These are phyloP conservation scores for Ceratocystis variospora DNA, from an alignment of 2,329 filamentous ascomycete genomes.

Conservation along the genomic window DNA sequence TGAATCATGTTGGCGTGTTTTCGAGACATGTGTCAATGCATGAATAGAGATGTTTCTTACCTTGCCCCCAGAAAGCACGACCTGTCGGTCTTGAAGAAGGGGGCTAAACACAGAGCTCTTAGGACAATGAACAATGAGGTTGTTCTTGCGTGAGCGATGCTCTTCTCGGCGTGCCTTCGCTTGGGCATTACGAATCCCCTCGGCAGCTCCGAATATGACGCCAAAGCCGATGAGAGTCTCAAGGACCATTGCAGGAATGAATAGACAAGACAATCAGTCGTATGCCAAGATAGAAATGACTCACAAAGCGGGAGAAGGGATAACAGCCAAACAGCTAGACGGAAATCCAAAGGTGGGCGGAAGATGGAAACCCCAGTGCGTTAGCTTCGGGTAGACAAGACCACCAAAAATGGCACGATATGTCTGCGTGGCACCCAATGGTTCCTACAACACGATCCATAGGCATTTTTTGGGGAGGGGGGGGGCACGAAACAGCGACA, in stretches of 20 bases:
- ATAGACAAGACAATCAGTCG: neutral
- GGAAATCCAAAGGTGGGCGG: neutral
- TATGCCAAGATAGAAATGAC: neutral
- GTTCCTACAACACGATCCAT: neutral
- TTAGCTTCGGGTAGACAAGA: neutral
- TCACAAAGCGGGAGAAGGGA: neutral
- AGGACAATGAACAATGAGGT: slow-evolving; percentile 33
- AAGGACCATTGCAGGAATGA: slow-evolving; percentile 21
- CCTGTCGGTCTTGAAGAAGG: slow-evolving; percentile 32
- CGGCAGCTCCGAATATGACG: slow-evolving; percentile 33
- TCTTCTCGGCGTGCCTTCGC: slow-evolving; percentile 34
- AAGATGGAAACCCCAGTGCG: neutral
- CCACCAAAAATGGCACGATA: neutral
- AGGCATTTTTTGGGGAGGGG: neutral
- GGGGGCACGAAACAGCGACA: neutral
- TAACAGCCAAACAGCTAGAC: neutral
- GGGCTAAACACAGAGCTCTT: slow-evolving; percentile 34
- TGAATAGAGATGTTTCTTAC: slow-evolving; percentile 21
- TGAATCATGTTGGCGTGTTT: neutral
- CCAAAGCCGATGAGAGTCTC: slow-evolving; percentile 30
- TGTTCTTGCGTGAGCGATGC: slow-evolving; percentile 35
- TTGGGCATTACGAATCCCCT: slow-evolving; percentile 35
- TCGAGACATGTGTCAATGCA: neutral
- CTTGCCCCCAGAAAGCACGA: slow-evolving; percentile 34
- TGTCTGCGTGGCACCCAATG: neutral